phyloP scores from a whole-genome alignment of 331 rosid species.

The Cydonia oblonga region DNA sequence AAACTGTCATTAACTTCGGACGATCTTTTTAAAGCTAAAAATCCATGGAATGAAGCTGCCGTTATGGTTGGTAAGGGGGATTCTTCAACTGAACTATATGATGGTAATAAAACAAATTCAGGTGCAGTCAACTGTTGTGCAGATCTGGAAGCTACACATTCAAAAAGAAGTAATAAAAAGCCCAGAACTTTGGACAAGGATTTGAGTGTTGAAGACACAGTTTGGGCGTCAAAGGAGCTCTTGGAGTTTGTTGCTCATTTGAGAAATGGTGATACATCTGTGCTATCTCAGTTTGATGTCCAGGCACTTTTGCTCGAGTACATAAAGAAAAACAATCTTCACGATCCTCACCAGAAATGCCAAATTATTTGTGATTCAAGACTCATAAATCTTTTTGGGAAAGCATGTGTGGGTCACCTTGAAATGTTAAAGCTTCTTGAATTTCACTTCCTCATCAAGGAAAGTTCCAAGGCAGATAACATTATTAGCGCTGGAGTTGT shows the following conservation, averaged over 20 bases:
- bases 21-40: constrained; percentile 65
- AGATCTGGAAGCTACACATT: constrained; percentile 36
- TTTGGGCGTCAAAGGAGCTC: constrained; percentile 86
- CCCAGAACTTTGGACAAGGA: constrained; percentile 20
- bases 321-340: constrained; percentile 60
- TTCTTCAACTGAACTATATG: constrained; percentile 22
- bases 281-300: constrained; percentile 53
- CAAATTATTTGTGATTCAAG: constrained; percentile 71
- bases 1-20: constrained; percentile 67
- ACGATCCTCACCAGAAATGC: constrained; percentile 61
- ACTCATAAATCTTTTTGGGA: constrained; percentile 68
- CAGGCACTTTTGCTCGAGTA: constrained; percentile 64
- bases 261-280: constrained; percentile 68
- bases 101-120: constrained; percentile 35
- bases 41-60: constrained; percentile 43
- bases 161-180: constrained; percentile 28
- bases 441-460: constrained; percentile 53
- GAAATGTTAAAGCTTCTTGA: constrained; percentile 89
- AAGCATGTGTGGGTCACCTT: constrained; percentile 45
- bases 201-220: background rate
- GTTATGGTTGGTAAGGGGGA: constrained; percentile 29
- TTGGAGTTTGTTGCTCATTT: constrained; percentile 81
- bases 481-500: constrained; percentile 23
- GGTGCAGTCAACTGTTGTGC: constrained; percentile 42
- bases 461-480: constrained; percentile 24